Evolutionary conservation across 208 protist species (phyloP).

Genomic region (Naegleria lovaniensis): DNA sequence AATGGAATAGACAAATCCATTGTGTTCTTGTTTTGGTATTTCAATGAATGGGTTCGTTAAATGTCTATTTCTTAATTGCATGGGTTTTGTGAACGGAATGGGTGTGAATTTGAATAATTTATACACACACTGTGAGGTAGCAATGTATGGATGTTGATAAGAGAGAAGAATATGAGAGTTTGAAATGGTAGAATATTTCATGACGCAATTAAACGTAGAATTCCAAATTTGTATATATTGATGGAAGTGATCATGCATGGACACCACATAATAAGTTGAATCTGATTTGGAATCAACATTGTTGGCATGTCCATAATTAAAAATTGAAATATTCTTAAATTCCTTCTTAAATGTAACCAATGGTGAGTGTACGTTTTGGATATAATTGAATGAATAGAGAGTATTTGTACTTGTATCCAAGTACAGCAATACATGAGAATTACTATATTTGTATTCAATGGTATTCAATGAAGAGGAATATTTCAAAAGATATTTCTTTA

Average conservation of each 20-base stretch:
- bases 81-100: background rate
- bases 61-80: background rate
- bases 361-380: background rate
- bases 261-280: too few relatives aligned
- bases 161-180: background rate
- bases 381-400: background rate
- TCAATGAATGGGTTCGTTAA: background rate
- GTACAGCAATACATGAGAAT: background rate
- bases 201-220: background rate
- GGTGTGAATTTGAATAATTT: background rate
- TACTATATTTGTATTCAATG: background rate
- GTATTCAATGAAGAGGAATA: background rate
- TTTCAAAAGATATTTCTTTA: background rate
- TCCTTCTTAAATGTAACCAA: background rate
- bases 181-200: background rate
- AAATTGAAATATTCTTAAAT: background rate
- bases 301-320: background rate
- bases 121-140: background rate
- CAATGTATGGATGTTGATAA: background rate
- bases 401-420: background rate
- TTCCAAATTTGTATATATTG: background rate
- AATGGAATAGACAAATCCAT: background rate
- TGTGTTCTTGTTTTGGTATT: background rate
- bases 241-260: too few relatives aligned
- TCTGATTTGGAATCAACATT: background rate